Conservation (phyloP, 2,329 filamentous ascomycete genomes). For the Hysterium pulicare region DNA sequence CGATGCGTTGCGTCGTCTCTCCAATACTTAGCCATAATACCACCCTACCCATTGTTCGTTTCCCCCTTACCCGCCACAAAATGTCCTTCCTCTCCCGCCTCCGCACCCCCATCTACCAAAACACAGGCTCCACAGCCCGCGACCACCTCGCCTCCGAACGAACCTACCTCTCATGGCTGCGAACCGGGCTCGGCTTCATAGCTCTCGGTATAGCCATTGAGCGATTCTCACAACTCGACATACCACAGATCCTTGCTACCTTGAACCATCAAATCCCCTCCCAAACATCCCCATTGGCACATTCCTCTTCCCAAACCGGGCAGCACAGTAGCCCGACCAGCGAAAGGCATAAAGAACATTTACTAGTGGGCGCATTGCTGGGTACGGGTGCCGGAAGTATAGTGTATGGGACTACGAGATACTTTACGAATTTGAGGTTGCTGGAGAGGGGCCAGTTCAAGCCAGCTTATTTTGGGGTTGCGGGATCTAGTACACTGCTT, state of each 20-base stretch:
- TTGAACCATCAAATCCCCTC: not conserved
- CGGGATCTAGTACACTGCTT: conserved; percentile 21
- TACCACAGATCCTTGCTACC: conserved; percentile 22
- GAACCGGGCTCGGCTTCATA: conserved; percentile 52
- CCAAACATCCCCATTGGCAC: not conserved
- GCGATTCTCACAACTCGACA: conserved; percentile 49
- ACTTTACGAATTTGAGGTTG: conserved; percentile 44
- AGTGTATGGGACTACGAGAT: conserved; percentile 47
- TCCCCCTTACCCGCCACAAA: conserved; percentile 1
- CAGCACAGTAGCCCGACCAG: not conserved
- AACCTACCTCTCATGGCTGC: conserved; percentile 53
- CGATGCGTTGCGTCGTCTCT: no score
- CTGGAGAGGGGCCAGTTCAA: conserved; percentile 45
- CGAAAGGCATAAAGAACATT: conserved; percentile 6
- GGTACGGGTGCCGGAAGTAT: conserved; percentile 46
- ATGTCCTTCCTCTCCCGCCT: conserved; percentile 11
- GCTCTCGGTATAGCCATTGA: conserved; percentile 53
- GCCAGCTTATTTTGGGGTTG: conserved; percentile 26
- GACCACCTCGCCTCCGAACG: conserved; percentile 55
- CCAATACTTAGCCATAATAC: no score
- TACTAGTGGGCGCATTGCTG: conserved; percentile 42
- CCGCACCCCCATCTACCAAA: conserved; percentile 27
- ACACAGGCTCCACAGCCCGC: conserved; percentile 50
- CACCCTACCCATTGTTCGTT: not conserved
- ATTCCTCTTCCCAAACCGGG: not conserved